Conservation (phyloP, 495 filamentous ascomycete genomes). For the Pyronema omphalodes region DNA sequence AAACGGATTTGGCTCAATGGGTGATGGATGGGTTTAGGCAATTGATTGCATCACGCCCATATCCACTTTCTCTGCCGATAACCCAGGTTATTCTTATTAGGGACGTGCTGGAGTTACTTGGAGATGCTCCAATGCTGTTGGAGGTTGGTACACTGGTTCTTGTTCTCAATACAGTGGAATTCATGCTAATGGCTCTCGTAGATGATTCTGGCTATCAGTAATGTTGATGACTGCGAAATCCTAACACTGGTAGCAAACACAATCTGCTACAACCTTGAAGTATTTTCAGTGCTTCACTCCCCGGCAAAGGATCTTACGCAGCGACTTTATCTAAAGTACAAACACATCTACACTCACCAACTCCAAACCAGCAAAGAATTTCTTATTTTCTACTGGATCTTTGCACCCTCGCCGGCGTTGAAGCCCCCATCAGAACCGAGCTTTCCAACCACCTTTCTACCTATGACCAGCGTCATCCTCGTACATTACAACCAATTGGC, state of each 20-base stretch:
- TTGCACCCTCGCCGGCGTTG: neutral
- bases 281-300: conserved; percentile 58
- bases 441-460: conserved; percentile 25
- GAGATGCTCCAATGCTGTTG: conserved; percentile 60
- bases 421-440: conserved; percentile 14
- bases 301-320: conserved; percentile 40
- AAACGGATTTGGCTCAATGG: conserved; percentile 50
- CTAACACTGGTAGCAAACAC: conserved; percentile 65
- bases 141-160: conserved; percentile 27
- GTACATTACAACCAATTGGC: conserved; percentile 44
- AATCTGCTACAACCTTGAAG: conserved; percentile 50
- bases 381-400: neutral
- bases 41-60: neutral
- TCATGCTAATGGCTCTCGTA: neutral
- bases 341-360: conserved; percentile 26
- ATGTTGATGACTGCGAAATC: conserved; percentile 41
- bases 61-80: conserved; percentile 29
- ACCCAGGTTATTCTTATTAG: conserved; percentile 47
- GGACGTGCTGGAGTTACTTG: conserved; percentile 47
- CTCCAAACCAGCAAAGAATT: conserved; percentile 2
- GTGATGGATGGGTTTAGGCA: conserved; percentile 31
- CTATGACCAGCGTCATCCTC: conserved; percentile 25
- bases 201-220: conserved; percentile 42
- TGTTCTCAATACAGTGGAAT: too few relatives aligned
- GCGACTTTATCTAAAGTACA: conserved; percentile 31